phyloP scores from a whole-genome alignment of 345 rosid species.

The Trapa bicornis region DNA sequence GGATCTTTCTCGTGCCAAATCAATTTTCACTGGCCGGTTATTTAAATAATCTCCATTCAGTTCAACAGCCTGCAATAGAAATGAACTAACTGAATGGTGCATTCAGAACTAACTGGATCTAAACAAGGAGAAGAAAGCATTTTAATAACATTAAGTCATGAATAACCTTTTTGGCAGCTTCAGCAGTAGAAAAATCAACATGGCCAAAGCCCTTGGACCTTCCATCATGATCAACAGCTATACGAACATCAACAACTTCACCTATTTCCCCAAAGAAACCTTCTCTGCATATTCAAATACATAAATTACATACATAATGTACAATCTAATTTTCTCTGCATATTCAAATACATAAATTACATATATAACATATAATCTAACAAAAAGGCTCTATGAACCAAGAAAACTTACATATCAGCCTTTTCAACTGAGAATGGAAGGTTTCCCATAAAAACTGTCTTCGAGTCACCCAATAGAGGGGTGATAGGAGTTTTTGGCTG shows the following conservation, averaged over 20 bases:
- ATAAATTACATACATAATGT: background rate
- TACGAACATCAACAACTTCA: conserved; percentile 63
- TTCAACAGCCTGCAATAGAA: conserved; percentile 40
- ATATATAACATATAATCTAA: background rate
- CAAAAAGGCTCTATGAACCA: background rate
- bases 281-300: conserved; percentile 28
- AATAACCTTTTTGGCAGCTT: conserved; percentile 56
- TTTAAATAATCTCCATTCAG: conserved; percentile 35
- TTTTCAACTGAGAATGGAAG: conserved; percentile 43
- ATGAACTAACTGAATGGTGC: background rate
- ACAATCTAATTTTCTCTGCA: conserved; percentile 35
- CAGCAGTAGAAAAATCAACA: conserved; percentile 63
- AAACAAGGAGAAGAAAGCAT: too few species aligned
- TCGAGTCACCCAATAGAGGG: conserved; percentile 35
- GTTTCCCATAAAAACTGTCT: conserved; percentile 65
- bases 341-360: background rate
- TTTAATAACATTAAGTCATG: background rate
- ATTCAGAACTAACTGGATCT: background rate
- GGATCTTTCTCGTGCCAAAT: conserved; percentile 59
- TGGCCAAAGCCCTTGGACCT: conserved; percentile 69
- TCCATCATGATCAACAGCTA: conserved; percentile 35
- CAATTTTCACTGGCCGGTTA: conserved; percentile 54
- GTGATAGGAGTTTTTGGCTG: conserved; percentile 63
- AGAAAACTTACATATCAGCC: conserved; percentile 52
- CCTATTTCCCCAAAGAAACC: conserved; percentile 60